phyloP scores from a whole-genome alignment of 371 early-diverging fungal genomes.

The Syncephalastrum sp. region DNA sequence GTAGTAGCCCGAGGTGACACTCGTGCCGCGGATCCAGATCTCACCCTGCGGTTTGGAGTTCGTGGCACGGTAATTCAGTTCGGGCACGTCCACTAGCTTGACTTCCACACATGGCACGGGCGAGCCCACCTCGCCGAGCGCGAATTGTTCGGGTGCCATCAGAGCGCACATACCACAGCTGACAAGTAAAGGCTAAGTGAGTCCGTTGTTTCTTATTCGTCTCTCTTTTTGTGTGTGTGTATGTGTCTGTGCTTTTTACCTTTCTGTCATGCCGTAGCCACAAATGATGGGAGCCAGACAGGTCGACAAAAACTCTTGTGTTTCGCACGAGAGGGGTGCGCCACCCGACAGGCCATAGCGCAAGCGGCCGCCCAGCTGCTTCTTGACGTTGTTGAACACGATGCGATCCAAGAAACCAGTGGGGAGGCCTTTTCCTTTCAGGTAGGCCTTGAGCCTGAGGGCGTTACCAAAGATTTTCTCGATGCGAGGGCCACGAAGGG shows the following conservation, averaged over 20 bases:
- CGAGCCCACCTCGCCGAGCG: constrained; percentile 73
- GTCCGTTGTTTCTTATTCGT: background rate
- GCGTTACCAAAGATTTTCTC: constrained; percentile 53
- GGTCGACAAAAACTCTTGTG: constrained; percentile 70
- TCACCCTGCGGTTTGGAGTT: constrained; percentile 83
- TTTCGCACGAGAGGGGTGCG: constrained; percentile 73
- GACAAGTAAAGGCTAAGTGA: background rate
- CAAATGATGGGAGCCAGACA: constrained; percentile 67
- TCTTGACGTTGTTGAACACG: constrained; percentile 72
- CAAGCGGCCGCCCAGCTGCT: constrained; percentile 77
- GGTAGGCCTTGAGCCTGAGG: constrained; percentile 52
- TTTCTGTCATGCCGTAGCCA: constrained; percentile 64
- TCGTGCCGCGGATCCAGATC: constrained; percentile 80
- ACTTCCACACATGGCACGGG: constrained; percentile 83
- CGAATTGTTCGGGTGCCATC: constrained; percentile 60
- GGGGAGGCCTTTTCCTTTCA: constrained; percentile 49
- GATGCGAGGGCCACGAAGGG: constrained; percentile 16
- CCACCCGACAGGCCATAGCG: constrained; percentile 78
- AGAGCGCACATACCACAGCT: constrained; percentile 36
- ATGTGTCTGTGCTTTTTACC: background rate
- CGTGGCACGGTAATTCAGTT: constrained; percentile 70
- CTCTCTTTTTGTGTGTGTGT: background rate
- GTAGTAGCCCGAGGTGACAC: constrained; percentile 68
- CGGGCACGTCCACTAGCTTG: constrained; percentile 88
- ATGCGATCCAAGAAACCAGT: constrained; percentile 64